Percentiles rank a stretch among this genome's conserved stretches.
phyloP scores from a whole-genome alignment of 441 rosid genomes.

The Cnidoscolus chayamansa region DNA sequence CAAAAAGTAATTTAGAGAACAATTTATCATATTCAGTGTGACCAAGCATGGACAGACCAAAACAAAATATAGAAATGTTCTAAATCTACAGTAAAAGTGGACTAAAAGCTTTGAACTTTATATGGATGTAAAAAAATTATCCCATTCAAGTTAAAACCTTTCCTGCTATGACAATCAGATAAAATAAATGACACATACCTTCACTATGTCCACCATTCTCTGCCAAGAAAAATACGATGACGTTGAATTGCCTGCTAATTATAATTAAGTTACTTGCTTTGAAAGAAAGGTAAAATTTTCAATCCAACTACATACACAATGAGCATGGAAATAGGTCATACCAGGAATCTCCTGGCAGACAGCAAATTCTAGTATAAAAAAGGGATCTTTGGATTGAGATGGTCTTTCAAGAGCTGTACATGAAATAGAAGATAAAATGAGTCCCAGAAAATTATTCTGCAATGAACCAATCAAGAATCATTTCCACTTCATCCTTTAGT shows the following conservation, averaged over 20 bases:
- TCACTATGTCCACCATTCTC: slow-evolving; percentile 57
- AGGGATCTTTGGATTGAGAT: slow-evolving; percentile 40
- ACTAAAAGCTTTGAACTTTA: neutral
- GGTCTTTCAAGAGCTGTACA: slow-evolving; percentile 51
- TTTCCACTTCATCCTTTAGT: neutral
- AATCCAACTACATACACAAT: neutral
- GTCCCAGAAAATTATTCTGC: neutral
- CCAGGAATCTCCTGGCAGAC: slow-evolving; percentile 32
- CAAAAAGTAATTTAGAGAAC: neutral
- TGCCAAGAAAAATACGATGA: slow-evolving; percentile 45
- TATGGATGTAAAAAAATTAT: neutral
- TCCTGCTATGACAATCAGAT: neutral
- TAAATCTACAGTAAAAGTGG: slow-evolving; percentile 1
- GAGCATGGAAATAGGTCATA: slow-evolving; percentile 15
- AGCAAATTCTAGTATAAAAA: slow-evolving; percentile 49
- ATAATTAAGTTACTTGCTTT: slow-evolving; percentile 10
- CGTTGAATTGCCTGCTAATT: slow-evolving; percentile 34
- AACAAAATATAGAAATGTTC: neutral
- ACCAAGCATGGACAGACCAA: neutral
- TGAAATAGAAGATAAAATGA: slow-evolving; percentile 20
- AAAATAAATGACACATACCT: slow-evolving; percentile 38
- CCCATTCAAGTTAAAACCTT: neutral
- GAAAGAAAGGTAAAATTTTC: neutral
- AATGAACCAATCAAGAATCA: neutral
- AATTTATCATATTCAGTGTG: slow-evolving; percentile 5